A percentile compares a stretch with the other conserved stretches of the same genome.
Conservation (phyloP, 2,329 filamentous ascomycete species). For the Hymenoscyphus linearis region DNA sequence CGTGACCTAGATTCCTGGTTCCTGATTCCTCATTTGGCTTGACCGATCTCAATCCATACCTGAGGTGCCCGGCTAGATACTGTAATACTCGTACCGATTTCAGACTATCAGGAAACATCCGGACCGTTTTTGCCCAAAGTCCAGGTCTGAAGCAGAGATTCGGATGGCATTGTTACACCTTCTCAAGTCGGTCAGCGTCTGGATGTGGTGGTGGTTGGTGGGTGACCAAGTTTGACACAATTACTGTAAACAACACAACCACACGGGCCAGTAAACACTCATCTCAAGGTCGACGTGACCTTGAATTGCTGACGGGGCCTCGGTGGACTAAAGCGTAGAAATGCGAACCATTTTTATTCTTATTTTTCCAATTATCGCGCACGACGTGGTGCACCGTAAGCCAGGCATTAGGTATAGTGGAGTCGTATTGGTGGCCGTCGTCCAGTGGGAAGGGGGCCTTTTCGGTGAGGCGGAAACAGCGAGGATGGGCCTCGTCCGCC, state of each 20-base stretch:
- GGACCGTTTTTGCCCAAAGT: not conserved
- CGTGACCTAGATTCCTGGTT: not conserved
- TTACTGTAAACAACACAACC: too few species aligned
- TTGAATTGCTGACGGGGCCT: not conserved
- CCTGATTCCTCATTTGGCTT: not conserved
- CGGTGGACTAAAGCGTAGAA: too few species aligned
- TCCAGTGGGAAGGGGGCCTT: conserved; percentile 10
- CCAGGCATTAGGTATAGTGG: conserved; percentile 5
- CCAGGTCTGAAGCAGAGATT: not conserved
- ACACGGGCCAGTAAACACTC: not conserved
- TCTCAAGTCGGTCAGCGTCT: not conserved
- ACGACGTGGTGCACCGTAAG: conserved; percentile 14
- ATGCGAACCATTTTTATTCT: conserved; percentile 6
- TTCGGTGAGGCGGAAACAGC: conserved; percentile 17
- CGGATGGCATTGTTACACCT: not conserved
- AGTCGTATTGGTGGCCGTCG: not conserved
- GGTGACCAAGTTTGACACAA: not conserved
- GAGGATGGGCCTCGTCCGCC: conserved; percentile 16
- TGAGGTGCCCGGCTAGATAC: too few species aligned
- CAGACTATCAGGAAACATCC: not conserved
- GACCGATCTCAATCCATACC: not conserved
- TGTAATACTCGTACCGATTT: too few species aligned
- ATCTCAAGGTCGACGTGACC: not conserved
- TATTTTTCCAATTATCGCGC: conserved; percentile 11
- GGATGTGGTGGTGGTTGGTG: not conserved